Evolutionary conservation across 257 asterid genomes (phyloP).

Genomic region (Nicotiana knightiana): DNA sequence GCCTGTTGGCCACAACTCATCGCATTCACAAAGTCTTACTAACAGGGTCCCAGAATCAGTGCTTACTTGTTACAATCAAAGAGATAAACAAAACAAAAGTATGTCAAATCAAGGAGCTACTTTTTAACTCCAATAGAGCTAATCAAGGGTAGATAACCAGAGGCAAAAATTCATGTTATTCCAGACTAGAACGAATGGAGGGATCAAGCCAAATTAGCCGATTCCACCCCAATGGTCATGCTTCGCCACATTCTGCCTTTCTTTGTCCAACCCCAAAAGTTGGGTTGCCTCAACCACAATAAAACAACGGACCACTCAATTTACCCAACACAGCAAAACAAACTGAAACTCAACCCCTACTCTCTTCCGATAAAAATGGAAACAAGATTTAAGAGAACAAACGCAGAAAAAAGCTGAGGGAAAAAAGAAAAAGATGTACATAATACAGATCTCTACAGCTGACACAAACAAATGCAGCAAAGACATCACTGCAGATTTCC

Average conservation of each 20-base stretch:
- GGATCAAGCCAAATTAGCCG: neutral
- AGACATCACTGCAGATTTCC: neutral
- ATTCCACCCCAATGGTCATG: conserved; percentile 2
- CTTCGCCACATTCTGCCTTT: neutral
- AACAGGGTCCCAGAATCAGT: neutral
- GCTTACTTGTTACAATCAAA: neutral
- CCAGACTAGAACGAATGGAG: neutral
- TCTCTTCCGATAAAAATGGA: neutral
- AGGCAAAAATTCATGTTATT: neutral
- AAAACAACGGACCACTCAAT: conserved; percentile 8
- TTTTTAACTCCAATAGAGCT: neutral
- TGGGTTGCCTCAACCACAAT: neutral
- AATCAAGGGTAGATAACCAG: neutral
- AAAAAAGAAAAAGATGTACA: neutral
- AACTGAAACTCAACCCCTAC: neutral
- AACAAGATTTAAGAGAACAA: neutral
- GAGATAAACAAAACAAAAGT: neutral
- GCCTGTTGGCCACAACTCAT: conserved; percentile 10
- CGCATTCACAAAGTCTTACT: neutral
- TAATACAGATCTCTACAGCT: neutral
- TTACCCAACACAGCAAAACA: neutral
- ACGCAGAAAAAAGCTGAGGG: neutral
- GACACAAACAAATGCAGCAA: neutral
- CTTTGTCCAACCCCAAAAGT: neutral
- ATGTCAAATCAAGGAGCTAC: conserved; percentile 3